Base-by-base conservation (phyloP, 1,284 basidiomycete genomes). In the Uromyces viciae-fabae region DNA sequence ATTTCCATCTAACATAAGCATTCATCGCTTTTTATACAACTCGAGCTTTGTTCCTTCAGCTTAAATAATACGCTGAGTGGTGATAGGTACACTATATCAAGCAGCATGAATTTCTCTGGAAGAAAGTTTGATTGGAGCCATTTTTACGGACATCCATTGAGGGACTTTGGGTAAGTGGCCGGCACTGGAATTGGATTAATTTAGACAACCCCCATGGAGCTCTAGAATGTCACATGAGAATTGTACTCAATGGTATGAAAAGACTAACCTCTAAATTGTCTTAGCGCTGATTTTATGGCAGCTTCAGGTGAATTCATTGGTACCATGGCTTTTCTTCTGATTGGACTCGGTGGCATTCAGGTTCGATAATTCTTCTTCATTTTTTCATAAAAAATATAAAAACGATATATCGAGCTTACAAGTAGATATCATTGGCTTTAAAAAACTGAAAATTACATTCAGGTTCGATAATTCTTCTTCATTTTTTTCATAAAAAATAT, bases 301-400 rank as follows among this genome's bases (percentile, higher is more conserved):
- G 77, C 77, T 15, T 72, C 69, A 15, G 77, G 77, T 2, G 77
- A 80, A 36, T 73, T 80, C 22, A 52, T 80, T 40, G 77, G 77
- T 8, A 80, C 77, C 7, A 38, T 68, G 17, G 54, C 69, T 40
- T 80, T 80, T 52, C 77, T 80, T 33, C 46, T 80, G 25, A 49
- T 80, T 49, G 77, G 77, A n/a, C 56, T 80, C 54, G 77, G 77
- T 58, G 77, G 77, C 8, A 80, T 80, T 60, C 77, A 80, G 60
- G 77, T 80, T 73, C 17, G 71, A 22, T 49, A 49, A n/a, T 40
- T 11, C 14, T 28, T 54, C 42, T 58, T 22, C 11, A 28, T 73
- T 54, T 73, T 11, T 54, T 42, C 3, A 40, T 49, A 7, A n/a
- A 14, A 38, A 40, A 40, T 14, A 8, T 22, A 19, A 22, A 71